A percentile compares a stretch with the other conserved stretches of the same genome.
Evolutionary conservation across 208 protist species (phyloP).

Genomic region (Acanthamoeba comandoni): DNA sequence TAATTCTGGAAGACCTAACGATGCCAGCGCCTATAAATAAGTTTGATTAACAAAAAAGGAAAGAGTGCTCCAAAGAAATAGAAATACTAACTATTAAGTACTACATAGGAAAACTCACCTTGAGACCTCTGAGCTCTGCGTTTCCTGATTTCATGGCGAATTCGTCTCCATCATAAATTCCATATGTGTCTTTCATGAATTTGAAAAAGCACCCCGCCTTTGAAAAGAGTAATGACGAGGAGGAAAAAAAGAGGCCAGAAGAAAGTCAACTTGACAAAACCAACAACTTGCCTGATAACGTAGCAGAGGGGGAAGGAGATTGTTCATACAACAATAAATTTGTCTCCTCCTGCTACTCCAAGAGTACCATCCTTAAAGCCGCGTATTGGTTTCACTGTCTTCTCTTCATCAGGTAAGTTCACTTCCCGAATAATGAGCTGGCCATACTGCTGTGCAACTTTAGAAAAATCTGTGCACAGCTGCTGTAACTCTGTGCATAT

Average conservation of each 20-base stretch:
- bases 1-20: conserved; percentile 9
- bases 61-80: too few relatives aligned
- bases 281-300: too few relatives aligned
- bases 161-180: conserved; percentile 70
- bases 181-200: conserved; percentile 67
- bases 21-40: background rate
- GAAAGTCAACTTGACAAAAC: background rate
- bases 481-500: conserved; percentile 30
- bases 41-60: background rate
- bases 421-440: conserved; percentile 61
- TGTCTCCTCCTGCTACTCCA: conserved; percentile 67
- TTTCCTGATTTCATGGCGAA: conserved; percentile 72
- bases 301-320: too few relatives aligned
- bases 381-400: conserved; percentile 46
- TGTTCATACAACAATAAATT: conserved; percentile 59
- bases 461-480: conserved; percentile 47
- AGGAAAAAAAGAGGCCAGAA: background rate
- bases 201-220: conserved; percentile 76
- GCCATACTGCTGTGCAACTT: conserved; percentile 8
- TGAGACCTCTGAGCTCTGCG: conserved; percentile 56
- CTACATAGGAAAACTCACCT: conserved; percentile 6
- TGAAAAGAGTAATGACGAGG: background rate
- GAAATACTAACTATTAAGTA: background rate
- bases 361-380: conserved; percentile 8
- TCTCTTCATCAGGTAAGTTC: conserved; percentile 17